phyloP scores from a whole-genome alignment of 2,329 filamentous ascomycete species.

The Trichophyton equinum region DNA sequence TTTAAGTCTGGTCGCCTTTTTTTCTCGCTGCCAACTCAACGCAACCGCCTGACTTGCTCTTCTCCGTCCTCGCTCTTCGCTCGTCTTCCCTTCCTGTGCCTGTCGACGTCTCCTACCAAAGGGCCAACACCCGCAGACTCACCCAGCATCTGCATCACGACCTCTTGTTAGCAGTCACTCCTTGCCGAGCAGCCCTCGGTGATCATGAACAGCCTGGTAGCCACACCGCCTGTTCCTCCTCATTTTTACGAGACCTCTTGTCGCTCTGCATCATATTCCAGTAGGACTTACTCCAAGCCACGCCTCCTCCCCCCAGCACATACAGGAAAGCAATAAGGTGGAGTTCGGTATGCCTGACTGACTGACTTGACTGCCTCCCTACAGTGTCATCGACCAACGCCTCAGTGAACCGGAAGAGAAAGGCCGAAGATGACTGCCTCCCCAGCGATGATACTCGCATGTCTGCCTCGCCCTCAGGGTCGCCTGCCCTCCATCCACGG shows the following conservation, averaged over 20 bases:
- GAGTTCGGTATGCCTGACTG: not conserved
- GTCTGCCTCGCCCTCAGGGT: conserved; percentile 75
- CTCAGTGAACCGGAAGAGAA: conserved; percentile 58
- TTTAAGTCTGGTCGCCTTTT: not conserved
- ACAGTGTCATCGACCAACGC: conserved; percentile 30
- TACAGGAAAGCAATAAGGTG: not conserved
- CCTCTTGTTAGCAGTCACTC: not conserved
- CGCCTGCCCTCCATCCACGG: conserved; percentile 60
- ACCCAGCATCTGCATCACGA: not conserved
- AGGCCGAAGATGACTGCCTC: conserved; percentile 59
- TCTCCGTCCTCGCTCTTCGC: not conserved
- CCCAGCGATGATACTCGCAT: conserved; percentile 58
- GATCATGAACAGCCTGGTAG: conserved; percentile 51
- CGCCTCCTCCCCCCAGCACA: conserved; percentile 7
- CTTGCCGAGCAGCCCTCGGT: conserved; percentile 14
- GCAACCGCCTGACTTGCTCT: not conserved
- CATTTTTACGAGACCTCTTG: conserved; percentile 50
- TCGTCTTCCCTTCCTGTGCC: not conserved
- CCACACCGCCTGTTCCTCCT: conserved; percentile 47
- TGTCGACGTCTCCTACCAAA: not conserved
- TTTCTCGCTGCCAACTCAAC: conserved; percentile 3
- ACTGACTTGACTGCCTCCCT: conserved; percentile 12
- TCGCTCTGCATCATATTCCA: conserved; percentile 47
- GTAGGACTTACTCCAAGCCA: conserved; percentile 31
- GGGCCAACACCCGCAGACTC: not conserved